Evolutionary conservation across 306 rosid genomes (phyloP), one percentile per base, ranked within the genome.

Genomic region (Citrullus amarus): DNA sequence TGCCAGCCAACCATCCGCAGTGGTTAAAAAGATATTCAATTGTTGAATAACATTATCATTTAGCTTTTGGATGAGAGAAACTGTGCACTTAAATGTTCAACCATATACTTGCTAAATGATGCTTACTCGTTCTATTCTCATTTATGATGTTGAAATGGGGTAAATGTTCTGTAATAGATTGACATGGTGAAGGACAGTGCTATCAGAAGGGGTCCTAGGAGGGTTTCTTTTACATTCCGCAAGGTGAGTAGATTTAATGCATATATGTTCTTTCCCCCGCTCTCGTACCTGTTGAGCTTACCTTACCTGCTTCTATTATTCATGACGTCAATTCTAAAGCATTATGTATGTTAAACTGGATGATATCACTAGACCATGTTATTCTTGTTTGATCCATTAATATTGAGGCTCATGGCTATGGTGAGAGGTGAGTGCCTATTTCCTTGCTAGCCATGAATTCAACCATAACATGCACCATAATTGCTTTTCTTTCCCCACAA

Each of bases 181-280:
- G 98, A 93, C 87, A 79, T 79, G 83, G 92, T 90, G 81, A 87
- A 90, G 53, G 89, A 65, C 76, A 87, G 34, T 78, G 68, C 85
- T 77, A 87, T 93, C 78, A 85, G 85, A 84, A 88, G 97, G 79
- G 91, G 86, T 67, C 81, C 89, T 41, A 90, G 98, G 87, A 89
- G 98, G 85, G 96, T 93, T 70, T 91, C 97, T 83, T 90, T 93
- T 82, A 93, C 97, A 11, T 28, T 93, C 2, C 90, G 97, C 41
- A 90, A 91, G 96, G 98, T 93, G 54, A 57, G 87, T 80, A 57
- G 13, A 71, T 80, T 43, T 77, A 75, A 28, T 46, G 55, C 39
- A 41, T 43, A 25, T 25, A 20, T 57, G 15, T 39, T n/a, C 20
- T 56, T 43, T 55, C 22, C 60, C 11, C 34, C 32, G 16, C 55